These are phyloP conservation scores for Pezicula rhizophila DNA, from an alignment of 2,329 filamentous ascomycete genomes.

Conservation along the genomic window DNA sequence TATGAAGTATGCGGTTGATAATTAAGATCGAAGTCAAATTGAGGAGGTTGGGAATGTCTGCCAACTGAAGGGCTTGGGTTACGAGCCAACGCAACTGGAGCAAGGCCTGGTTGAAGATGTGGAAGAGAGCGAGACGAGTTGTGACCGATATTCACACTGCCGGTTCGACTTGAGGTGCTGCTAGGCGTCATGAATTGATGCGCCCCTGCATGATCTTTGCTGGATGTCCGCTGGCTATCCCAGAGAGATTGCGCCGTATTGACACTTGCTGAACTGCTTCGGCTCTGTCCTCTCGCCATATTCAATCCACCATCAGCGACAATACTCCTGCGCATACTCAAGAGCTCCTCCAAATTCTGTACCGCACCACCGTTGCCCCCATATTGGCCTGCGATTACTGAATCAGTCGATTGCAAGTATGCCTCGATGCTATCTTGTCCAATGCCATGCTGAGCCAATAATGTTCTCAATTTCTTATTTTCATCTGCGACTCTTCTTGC, in stretches of 20 bases:
- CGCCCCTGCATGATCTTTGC: conserved; percentile 9
- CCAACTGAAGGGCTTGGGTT: conserved; percentile 8
- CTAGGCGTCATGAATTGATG: conserved; percentile 21
- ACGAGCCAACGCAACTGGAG: conserved; percentile 10
- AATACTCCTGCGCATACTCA: conserved; percentile 17
- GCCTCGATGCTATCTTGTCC: conserved; percentile 44
- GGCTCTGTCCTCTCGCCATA: conserved; percentile 8
- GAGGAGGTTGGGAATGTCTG: conserved; percentile 11
- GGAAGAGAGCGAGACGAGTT: conserved; percentile 4
- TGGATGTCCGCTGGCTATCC: conserved; percentile 10
- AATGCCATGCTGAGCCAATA: conserved; percentile 54
- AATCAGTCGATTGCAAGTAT: conserved; percentile 14
- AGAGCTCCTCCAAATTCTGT: conserved; percentile 21
- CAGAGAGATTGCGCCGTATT: conserved; percentile 19
- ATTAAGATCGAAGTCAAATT: conserved; percentile 17
- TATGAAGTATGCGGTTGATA: conserved; percentile 9
- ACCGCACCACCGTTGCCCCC: conserved; percentile 12
- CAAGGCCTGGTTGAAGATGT: conserved; percentile 10
- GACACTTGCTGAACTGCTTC: conserved; percentile 18
- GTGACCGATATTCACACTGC: conserved; percentile 9
- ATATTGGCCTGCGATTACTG: conserved; percentile 7
- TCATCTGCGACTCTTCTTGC: conserved; percentile 64
- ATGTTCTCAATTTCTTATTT: conserved; percentile 55
- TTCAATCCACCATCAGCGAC: conserved; percentile 11
- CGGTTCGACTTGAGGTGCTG: conserved; percentile 14